Evolutionary conservation across 2,329 filamentous ascomycete species (phyloP).

Genomic region (Pseudogymnoascus sp.): DNA sequence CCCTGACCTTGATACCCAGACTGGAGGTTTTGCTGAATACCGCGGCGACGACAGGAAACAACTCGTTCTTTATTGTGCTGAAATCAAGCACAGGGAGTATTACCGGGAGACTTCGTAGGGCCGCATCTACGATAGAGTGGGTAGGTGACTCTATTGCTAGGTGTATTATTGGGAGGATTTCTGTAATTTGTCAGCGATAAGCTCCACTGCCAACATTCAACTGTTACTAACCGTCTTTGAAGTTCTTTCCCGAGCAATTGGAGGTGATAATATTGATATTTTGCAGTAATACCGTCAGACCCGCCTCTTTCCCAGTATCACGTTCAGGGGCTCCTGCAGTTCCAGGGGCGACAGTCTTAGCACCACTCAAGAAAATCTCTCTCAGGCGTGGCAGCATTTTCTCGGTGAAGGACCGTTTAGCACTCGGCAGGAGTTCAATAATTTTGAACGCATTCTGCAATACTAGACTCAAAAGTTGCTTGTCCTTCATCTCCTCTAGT

Average conservation of each 20-base stretch:
- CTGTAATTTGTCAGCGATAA: slow-evolving; percentile 37
- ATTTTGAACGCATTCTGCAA: slow-evolving; percentile 92
- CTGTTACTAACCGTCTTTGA: slow-evolving; percentile 69
- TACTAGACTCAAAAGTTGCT: slow-evolving; percentile 75
- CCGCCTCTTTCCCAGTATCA: slow-evolving; percentile 77
- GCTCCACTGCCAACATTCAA: background rate
- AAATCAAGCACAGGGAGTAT: slow-evolving; percentile 90
- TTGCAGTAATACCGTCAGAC: slow-evolving; percentile 84
- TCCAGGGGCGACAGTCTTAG: slow-evolving; percentile 39
- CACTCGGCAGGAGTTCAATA: slow-evolving; percentile 67
- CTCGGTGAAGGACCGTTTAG: slow-evolving; percentile 73
- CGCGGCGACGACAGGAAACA: slow-evolving; percentile 83
- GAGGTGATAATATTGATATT: slow-evolving; percentile 68
- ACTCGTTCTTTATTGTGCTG: slow-evolving; percentile 90
- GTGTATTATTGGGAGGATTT: slow-evolving; percentile 80
- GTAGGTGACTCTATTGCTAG: slow-evolving; percentile 82
- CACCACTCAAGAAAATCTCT: slow-evolving; percentile 66
- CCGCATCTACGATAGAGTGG: slow-evolving; percentile 80
- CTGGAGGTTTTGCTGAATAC: slow-evolving; percentile 93
- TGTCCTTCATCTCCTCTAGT: slow-evolving; percentile 89
- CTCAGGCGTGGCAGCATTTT: slow-evolving; percentile 78
- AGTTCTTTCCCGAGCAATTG: slow-evolving; percentile 84
- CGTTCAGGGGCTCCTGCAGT: slow-evolving; percentile 53
- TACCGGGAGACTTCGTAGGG: slow-evolving; percentile 67
- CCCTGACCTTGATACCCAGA: slow-evolving; percentile 87